phyloP scores from a whole-genome alignment of 352 stramenopile genomes.

The Phytophthora sansomeana region DNA sequence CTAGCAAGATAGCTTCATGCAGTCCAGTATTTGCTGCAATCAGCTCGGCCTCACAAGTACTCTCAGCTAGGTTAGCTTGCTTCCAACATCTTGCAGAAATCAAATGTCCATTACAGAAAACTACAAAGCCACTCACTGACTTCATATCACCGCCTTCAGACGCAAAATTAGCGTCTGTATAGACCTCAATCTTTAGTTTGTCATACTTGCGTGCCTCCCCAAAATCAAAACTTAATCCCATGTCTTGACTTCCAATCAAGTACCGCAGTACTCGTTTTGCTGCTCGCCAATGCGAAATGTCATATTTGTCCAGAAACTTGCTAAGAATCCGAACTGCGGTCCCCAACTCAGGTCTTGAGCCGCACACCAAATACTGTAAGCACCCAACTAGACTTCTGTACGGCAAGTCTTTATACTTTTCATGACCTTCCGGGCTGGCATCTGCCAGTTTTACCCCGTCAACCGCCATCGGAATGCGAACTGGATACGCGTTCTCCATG shows the following conservation, averaged over 20 bases:
- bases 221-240: conserved; percentile 16
- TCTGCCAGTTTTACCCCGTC: conserved; percentile 7
- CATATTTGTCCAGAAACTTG: conserved; percentile 17
- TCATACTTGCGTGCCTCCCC: conserved; percentile 2
- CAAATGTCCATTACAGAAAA: conserved; percentile 23
- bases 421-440: conserved; percentile 8
- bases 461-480: conserved; percentile 15
- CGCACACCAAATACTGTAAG: conserved; percentile 19
- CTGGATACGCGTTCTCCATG: conserved; percentile 10
- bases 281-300: conserved; percentile 9
- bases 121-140: conserved; percentile 21
- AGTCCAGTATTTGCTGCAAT: conserved; percentile 10
- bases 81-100: conserved; percentile 25
- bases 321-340: conserved; percentile 12
- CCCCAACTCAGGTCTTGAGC: conserved; percentile 3
- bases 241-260: conserved; percentile 6
- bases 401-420: conserved; percentile 1
- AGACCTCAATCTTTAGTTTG: conserved; percentile 24
- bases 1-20: conserved; percentile 14
- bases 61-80: conserved; percentile 21
- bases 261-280: conserved; percentile 19
- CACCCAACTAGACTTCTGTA: conserved; percentile 20
- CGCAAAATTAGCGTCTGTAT: conserved; percentile 24
- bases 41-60: conserved; percentile 15
- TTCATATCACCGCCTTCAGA: conserved; percentile 19